Evolutionary conservation across 1,139 yeast genomes (phyloP), one percentile per base, ranked within the genome.

Genomic region (Scheffersomyces stambukii): DNA sequence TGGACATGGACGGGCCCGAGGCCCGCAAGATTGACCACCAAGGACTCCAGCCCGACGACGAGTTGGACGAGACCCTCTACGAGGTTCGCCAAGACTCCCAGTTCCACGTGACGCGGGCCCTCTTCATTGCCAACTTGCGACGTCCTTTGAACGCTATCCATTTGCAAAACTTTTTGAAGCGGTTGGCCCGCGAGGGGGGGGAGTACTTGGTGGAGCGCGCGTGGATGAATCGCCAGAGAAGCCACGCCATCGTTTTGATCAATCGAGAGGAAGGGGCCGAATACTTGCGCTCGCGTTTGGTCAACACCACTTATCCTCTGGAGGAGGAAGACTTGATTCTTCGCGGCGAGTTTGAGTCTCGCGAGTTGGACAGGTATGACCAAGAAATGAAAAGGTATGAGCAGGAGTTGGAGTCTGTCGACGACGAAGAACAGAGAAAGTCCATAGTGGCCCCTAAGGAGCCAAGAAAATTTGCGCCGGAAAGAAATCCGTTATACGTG

Each of bases 191-290:
- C 12, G 36, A 43, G 15, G 58, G 55, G 4, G 54, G 56, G 3
- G 46, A 43, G 2, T 45, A 24, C 14, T 32, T 33, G 2, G 50
- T 67, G 19, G 72, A 66, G 36, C 45, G 74, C 26, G 71, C 70
- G 4, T 68, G 74, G 74, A 46, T 67, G 33, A 67, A 63, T 36
- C 43, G 58, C 21, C 42, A 54, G 19, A 43, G 71, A 40, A 54
- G 69, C 3, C 74, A 68, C 38, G 68, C 64, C 8, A 61, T 64
- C 22, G 66, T 68, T 11, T 50, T 67, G 30, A 54, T 61, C 11
- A 56, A 60, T 26, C 55, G 48, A 19, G 60, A 60, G 30, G 60
- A 56, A 24, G 71, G 70, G 3, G 72, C 74, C 1, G 48, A 41
- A 6, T 46, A 45, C 19, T 42, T 68, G 13, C 55, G 67, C 29